Conservation (phyloP, 805 yeast genomes). For the Lipomyces kockii region DNA sequence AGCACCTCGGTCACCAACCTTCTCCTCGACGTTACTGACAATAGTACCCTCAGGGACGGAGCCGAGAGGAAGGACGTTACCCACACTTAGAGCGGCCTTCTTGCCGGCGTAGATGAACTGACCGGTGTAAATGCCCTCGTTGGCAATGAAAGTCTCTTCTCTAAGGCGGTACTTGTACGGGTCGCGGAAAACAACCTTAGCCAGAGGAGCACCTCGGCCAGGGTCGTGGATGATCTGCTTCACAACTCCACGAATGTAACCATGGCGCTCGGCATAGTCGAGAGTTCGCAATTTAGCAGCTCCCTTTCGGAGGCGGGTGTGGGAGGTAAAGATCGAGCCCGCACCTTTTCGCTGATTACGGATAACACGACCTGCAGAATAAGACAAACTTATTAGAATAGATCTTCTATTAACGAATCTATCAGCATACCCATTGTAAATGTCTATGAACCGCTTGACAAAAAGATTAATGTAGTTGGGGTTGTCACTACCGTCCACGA, state of each 20-base stretch:
- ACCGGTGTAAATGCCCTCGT: constrained; percentile 99
- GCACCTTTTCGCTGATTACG: constrained; percentile 99
- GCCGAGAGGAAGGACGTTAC: constrained; percentile 97
- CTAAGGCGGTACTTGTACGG: constrained; percentile 98
- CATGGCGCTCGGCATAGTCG: constrained; percentile 99
- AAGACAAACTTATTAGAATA: background rate
- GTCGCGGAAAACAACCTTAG: constrained; percentile 98
- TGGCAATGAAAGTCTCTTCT: constrained; percentile 98
- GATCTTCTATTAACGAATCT: background rate
- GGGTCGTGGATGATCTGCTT: constrained; percentile 99
- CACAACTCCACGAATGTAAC: constrained; percentile 99
- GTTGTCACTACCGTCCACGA: background rate
- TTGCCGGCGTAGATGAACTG: constrained; percentile 99
- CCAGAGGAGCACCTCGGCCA: constrained; percentile 99
- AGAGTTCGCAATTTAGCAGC: constrained; percentile 99
- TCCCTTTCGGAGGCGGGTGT: constrained; percentile 99
- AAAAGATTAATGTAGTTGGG: background rate
- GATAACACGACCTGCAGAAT: constrained; percentile 86
- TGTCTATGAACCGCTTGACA: background rate
- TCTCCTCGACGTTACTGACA: constrained; percentile 97
- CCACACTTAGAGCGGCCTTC: constrained; percentile 95
- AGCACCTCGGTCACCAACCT: constrained; percentile 99
- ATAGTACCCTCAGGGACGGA: constrained; percentile 99
- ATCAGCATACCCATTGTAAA: constrained; percentile 3
- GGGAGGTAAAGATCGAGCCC: constrained; percentile 99